Conservation (phyloP, 805 yeast genomes). For the Yarrowia sp. region DNA sequence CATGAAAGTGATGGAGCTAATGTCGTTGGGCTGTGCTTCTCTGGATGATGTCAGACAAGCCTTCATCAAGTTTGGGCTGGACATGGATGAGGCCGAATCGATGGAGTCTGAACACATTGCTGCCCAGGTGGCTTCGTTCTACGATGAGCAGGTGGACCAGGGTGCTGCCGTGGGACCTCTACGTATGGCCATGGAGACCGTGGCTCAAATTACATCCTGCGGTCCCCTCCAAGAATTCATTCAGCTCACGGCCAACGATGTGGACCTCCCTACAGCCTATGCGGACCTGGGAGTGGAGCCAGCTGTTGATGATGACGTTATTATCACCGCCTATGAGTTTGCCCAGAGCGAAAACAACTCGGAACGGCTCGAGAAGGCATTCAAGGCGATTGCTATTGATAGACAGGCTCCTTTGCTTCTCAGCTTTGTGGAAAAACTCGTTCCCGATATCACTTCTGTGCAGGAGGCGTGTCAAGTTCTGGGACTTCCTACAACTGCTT, state of each 20-base stretch:
- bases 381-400: conserved; percentile 35
- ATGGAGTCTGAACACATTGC: conserved; percentile 22
- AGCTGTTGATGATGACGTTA: conserved; percentile 62
- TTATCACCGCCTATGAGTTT: conserved; percentile 69
- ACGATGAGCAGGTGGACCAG: conserved; percentile 8
- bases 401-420: conserved; percentile 35
- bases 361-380: conserved; percentile 31
- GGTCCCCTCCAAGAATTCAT: conserved; percentile 27
- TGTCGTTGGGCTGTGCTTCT: conserved; percentile 53
- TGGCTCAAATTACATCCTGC: conserved; percentile 28
- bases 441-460: conserved; percentile 1
- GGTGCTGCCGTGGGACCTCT: conserved; percentile 13
- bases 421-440: conserved; percentile 33
- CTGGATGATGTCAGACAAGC: conserved; percentile 47
- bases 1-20: conserved; percentile 45
- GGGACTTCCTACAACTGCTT: neutral
- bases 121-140: conserved; percentile 9
- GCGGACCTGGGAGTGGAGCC: conserved; percentile 48
- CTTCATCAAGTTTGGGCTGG: conserved; percentile 39
- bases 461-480: conserved; percentile 5
- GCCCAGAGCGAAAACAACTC: conserved; percentile 40
- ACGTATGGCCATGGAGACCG: conserved; percentile 28
- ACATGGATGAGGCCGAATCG: conserved; percentile 27
- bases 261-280: conserved; percentile 51
- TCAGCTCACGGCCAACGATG: conserved; percentile 43